Evolutionary conservation across 1,284 basidiomycete genomes (phyloP).

Genomic region (Macrocybe sp.): DNA sequence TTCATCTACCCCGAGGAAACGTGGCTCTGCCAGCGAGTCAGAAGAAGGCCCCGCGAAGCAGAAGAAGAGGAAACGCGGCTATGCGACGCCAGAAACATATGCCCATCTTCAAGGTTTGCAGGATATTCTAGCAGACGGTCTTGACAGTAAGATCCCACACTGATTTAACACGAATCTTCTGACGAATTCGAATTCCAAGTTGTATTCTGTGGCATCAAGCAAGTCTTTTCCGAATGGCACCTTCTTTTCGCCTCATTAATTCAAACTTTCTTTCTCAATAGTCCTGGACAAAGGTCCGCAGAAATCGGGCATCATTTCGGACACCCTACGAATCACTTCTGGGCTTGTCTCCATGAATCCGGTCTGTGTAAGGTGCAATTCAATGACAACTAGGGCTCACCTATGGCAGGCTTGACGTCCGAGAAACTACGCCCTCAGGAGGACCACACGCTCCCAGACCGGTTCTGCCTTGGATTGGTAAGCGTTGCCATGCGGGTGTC

Average conservation of each 20-base stretch:
- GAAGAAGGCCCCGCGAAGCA: constrained; percentile 16
- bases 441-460: constrained; percentile 40
- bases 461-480: constrained; percentile 50
- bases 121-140: constrained; percentile 35
- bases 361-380: constrained; percentile 27
- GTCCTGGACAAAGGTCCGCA: constrained; percentile 57
- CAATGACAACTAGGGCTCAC: background rate
- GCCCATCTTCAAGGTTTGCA: constrained; percentile 37
- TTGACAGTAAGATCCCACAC: constrained; percentile 35
- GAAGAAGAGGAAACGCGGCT: constrained; percentile 28
- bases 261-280: constrained; percentile 17
- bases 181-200: constrained; percentile 31
- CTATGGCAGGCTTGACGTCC: constrained; percentile 43
- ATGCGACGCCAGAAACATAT: constrained; percentile 42
- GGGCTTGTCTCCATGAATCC: constrained; percentile 51
- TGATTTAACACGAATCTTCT: background rate
- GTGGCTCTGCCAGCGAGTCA: background rate
- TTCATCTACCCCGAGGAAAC: background rate
- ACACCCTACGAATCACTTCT: constrained; percentile 67
- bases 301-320: constrained; percentile 68
- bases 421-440: constrained; percentile 38
- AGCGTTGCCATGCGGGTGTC: constrained; percentile 7
- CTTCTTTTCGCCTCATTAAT: too few relatives aligned
- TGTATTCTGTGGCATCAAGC: constrained; percentile 68
- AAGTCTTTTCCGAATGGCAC: constrained; percentile 10